A percentile compares a stretch with the other conserved stretches of the same genome.
These are phyloP conservation scores for Ilyonectria robusta DNA, from an alignment of 2,329 filamentous ascomycete species.

Conservation along the genomic window DNA sequence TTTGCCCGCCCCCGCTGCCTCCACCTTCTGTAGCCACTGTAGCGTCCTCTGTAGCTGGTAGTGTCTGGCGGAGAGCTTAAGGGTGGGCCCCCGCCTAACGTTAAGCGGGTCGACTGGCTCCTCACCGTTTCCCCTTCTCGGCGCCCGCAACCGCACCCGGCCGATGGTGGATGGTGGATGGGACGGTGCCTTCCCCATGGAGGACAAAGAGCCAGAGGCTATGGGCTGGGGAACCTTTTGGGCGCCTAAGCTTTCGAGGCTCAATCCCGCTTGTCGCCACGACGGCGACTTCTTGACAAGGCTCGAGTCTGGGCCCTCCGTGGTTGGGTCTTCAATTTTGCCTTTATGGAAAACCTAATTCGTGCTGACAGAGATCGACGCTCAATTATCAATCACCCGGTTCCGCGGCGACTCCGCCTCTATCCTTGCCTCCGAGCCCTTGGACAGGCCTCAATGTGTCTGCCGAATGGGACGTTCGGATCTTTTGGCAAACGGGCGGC, in stretches of 20 bases:
- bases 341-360: constrained; percentile 24
- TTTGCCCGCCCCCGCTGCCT: constrained; percentile 33
- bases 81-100: constrained; percentile 10
- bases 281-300: constrained; percentile 3
- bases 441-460: constrained; percentile 8
- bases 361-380: constrained; percentile 7
- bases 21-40: constrained; percentile 7
- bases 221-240: constrained; percentile 10
- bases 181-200: constrained; percentile 15
- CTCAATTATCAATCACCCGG: constrained; percentile 7
- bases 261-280: constrained; percentile 22
- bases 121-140: constrained; percentile 22
- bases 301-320: not conserved
- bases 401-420: constrained; percentile 12
- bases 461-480: constrained; percentile 22
- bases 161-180: not conserved
- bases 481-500: constrained; percentile 6
- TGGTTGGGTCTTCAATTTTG: constrained; percentile 13
- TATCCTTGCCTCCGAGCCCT: constrained; percentile 16
- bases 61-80: not conserved
- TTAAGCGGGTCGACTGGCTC: constrained; percentile 24
- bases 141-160: constrained; percentile 33
- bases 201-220: not conserved
- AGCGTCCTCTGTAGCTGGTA: no score
- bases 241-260: not conserved